Percentiles rank a stretch among this genome's conserved stretches.
Conservation (phyloP, 768 basidiomycete genomes). For the Paxillus rubicundulus region DNA sequence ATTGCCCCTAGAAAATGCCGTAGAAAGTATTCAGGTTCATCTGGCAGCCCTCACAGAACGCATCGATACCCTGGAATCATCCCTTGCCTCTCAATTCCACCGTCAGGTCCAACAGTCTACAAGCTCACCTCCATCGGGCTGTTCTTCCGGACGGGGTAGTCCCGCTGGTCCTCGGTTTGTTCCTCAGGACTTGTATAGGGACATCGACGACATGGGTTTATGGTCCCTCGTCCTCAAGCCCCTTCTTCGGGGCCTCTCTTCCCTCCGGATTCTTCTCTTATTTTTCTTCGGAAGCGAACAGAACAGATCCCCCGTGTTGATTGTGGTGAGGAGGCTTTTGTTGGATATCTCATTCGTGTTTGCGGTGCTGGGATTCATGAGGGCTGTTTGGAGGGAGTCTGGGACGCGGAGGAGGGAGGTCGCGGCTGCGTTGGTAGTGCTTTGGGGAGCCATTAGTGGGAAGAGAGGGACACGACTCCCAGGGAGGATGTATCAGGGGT, state of each 20-base stretch:
- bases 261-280: conserved; percentile 46
- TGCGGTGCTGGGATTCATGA: conserved; percentile 56
- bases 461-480: conserved; percentile 51
- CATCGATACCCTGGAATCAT: conserved; percentile 63
- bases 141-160: conserved; percentile 42
- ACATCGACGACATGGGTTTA: conserved; percentile 79
- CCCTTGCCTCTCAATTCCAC: conserved; percentile 32
- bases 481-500: conserved; percentile 32
- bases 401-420: conserved; percentile 71
- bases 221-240: conserved; percentile 76
- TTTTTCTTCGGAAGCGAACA: conserved; percentile 59
- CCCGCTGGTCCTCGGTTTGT: conserved; percentile 33
- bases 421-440: conserved; percentile 54
- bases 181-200: conserved; percentile 46
- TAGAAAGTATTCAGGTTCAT: conserved; percentile 79
- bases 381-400: conserved; percentile 63
- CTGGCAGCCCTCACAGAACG: conserved; percentile 81
- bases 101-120: conserved; percentile 38
- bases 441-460: conserved; percentile 74
- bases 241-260: conserved; percentile 48
- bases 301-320: conserved; percentile 59
- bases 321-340: conserved; percentile 70
- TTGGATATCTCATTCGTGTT: conserved; percentile 77
- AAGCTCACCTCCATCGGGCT: conserved; percentile 38
- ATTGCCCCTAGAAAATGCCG: conserved; percentile 59